Conservation (phyloP, 2,329 filamentous ascomycete genomes). For the Arthrobotrys megalospora region DNA sequence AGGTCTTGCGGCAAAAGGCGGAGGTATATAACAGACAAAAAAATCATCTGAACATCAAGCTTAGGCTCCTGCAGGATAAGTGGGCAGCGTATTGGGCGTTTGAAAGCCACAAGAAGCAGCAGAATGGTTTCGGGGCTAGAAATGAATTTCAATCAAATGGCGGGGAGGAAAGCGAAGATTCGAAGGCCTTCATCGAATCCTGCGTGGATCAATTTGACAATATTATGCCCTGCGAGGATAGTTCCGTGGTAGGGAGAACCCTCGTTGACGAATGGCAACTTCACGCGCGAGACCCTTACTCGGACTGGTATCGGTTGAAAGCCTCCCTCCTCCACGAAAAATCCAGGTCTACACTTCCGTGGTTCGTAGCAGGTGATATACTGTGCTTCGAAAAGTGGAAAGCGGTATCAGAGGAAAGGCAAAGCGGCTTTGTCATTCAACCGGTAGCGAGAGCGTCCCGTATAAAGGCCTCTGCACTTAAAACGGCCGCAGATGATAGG, state of each 20-base stretch:
- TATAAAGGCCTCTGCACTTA: neutral
- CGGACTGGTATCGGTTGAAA: constrained; percentile 23
- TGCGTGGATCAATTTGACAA: constrained; percentile 2
- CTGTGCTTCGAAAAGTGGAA: constrained; percentile 12
- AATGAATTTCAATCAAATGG: neutral
- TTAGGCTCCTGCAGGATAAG: neutral
- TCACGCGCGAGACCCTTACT: neutral
- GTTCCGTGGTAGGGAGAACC: neutral
- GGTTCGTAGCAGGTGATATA: constrained; percentile 6
- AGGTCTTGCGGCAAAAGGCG: neutral
- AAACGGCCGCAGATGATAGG: neutral
- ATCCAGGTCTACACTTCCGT: neutral
- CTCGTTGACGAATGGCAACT: constrained; percentile 18
- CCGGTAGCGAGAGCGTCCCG: constrained; percentile 1
- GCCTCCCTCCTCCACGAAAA: neutral
- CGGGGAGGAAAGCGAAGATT: neutral
- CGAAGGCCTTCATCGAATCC: constrained; percentile 11
- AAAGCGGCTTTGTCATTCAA: constrained; percentile 1
- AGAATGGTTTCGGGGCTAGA: neutral
- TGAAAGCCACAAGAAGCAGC: too few species aligned
- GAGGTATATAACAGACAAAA: neutral
- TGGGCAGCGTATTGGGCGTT: constrained; percentile 12
- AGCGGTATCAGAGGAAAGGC: neutral
- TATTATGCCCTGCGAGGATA: constrained; percentile 15
- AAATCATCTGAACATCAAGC: neutral